Base-by-base conservation (phyloP, 805 yeast genomes). In the Limtongia smithiae region DNA sequence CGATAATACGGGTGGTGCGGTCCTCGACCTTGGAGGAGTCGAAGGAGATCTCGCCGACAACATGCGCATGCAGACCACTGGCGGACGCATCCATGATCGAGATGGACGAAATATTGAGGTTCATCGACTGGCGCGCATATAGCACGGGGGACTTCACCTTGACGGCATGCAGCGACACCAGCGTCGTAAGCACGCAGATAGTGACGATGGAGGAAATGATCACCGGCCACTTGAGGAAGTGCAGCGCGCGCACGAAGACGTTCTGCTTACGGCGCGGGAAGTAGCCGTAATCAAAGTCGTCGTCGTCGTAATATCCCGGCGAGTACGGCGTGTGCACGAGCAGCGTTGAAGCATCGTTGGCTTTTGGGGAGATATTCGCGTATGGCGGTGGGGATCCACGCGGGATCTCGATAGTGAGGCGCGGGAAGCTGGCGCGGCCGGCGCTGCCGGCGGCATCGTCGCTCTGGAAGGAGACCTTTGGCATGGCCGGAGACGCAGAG, bases 121-220 rank as follows among this genome's bases (percentile, higher is more conserved):
- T 45, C 24, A 53, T 31, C 18, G 56, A 39, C 45, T 53, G 57
- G 38, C 42, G 41, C 8, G 54, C 57, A 39, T 53, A 53, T 15
- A 41, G 14, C 6, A 24, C 48, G 8, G 57, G 57, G 17, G 57
- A 51, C 3, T 37, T 25, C 8, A 37, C 31, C 22, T 24, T 18
- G 11, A 46, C 51, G 37, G 36, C 36, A 35, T 53, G 51, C 11
- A 20, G 15, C 8, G 45, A 21, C n/a, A 37, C 4, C 5, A 47
- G 37, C n/a, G 53, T 20, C 35, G 28, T 11, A 12, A 37, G 17
- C 17, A 44, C 37, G 15, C 44, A 39, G 32, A 36, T 12, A 7
- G 53, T 28, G 15, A 44, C 30, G 11, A 48, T 37, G 17, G 37
- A 5, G 25, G 25, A 7, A 24, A 42, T 33, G 27, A 46, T 27